phyloP scores from a whole-genome alignment of 169 alveolate species.

The Haemoproteus tartakovskyi region DNA sequence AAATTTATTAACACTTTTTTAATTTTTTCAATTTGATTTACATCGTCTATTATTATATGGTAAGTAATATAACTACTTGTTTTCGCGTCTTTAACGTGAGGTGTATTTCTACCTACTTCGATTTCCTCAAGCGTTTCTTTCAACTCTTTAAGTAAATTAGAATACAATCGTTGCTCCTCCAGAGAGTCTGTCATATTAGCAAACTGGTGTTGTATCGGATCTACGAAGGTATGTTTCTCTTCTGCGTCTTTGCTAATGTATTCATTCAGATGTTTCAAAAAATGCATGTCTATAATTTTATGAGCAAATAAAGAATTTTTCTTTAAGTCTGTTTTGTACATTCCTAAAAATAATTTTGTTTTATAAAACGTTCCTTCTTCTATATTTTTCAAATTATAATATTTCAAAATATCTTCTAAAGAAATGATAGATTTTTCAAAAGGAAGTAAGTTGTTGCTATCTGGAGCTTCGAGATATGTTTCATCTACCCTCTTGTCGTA shows the following conservation, averaged over 20 bases:
- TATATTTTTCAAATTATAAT: slow-evolving; percentile 30
- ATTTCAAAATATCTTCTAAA: slow-evolving; percentile 2
- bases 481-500: neutral
- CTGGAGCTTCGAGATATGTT: too few species aligned
- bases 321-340: slow-evolving; percentile 11
- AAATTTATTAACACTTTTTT: slow-evolving; percentile 3
- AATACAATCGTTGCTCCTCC: neutral
- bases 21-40: neutral
- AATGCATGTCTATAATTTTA: slow-evolving; percentile 8
- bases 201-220: too few species aligned
- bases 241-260: too few species aligned
- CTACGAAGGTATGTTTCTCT: too few species aligned
- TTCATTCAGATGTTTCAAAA: neutral
- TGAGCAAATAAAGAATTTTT: slow-evolving; percentile 38
- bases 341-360: slow-evolving; percentile 33
- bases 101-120: slow-evolving; percentile 8
- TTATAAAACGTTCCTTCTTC: slow-evolving; percentile 9
- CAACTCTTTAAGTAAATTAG: slow-evolving; percentile 1
- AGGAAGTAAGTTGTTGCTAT: slow-evolving; percentile 25
- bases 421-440: slow-evolving; percentile 23
- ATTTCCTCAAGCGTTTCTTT: slow-evolving; percentile 34
- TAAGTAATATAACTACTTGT: slow-evolving; percentile 37
- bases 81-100: slow-evolving; percentile 7
- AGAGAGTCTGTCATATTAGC: too few species aligned
- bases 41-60: slow-evolving; percentile 1